Evolutionary conservation across 208 protist genomes (phyloP).

Genomic region (Acanthamoeba sp.): DNA sequence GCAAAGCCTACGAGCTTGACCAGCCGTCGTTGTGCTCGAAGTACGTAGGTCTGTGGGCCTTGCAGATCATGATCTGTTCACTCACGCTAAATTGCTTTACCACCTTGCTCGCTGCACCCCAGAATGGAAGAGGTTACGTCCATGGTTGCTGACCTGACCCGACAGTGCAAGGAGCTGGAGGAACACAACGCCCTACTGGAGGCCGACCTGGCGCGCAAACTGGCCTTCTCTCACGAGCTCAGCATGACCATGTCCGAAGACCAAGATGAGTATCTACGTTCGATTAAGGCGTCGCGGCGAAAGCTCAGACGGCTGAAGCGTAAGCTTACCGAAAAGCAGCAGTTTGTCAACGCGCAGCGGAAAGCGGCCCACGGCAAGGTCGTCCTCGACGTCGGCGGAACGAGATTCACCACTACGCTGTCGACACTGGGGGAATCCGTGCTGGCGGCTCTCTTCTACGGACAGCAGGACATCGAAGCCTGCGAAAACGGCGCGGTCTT

Average conservation of each 20-base stretch:
- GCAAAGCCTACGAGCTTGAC: no score
- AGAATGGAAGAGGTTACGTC: neutral
- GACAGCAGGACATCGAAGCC: neutral
- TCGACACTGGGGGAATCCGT: neutral
- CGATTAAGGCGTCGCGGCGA: neutral
- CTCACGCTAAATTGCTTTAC: no score
- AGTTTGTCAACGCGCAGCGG: neutral
- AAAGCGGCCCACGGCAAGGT: neutral
- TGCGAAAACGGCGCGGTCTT: neutral
- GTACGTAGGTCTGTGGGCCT: no score
- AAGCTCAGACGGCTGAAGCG: neutral
- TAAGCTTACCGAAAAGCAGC: neutral
- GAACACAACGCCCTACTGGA: neutral
- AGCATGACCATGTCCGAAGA: neutral
- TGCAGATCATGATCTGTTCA: no score
- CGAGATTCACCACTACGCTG: neutral
- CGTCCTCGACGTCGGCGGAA: neutral
- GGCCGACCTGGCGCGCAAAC: neutral
- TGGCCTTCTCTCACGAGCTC: neutral
- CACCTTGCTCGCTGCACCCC: no score
- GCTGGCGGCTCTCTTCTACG: slow-evolving; percentile 6
- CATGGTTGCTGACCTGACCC: neutral
- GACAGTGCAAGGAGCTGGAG: neutral
- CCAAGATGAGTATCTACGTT: neutral
- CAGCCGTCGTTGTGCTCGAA: no score